Conservation (phyloP, 2,329 filamentous ascomycete species). For the Xylariaceae sp. region DNA sequence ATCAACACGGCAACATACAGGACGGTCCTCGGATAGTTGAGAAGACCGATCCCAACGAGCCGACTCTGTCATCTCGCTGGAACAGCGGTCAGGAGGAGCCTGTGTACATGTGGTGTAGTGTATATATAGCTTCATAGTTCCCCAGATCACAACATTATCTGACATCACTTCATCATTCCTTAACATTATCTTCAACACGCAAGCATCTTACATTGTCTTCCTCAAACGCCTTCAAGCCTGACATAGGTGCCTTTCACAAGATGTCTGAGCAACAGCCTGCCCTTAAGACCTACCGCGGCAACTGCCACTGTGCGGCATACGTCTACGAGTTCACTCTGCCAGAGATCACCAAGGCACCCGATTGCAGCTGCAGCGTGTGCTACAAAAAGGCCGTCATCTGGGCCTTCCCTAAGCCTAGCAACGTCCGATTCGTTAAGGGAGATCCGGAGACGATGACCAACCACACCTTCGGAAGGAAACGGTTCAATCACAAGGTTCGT, state of each 20-base stretch:
- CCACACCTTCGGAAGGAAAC: conserved; percentile 44
- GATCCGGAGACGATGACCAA: conserved; percentile 45
- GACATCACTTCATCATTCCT: too few species aligned
- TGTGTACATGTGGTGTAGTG: neutral
- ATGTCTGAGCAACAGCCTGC: conserved; percentile 32
- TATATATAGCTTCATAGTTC: too few species aligned
- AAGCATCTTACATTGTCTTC: too few species aligned
- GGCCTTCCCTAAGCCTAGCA: conserved; percentile 36
- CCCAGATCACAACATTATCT: too few species aligned
- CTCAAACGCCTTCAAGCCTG: too few species aligned
- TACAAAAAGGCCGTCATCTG: conserved; percentile 54
- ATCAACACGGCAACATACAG: too few species aligned
- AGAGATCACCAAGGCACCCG: conserved; percentile 60
- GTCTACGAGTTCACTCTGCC: conserved; percentile 59
- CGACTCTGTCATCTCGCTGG: neutral
- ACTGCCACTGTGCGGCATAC: conserved; percentile 63
- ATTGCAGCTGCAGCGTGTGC: conserved; percentile 74
- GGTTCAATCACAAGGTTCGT: conserved; percentile 50
- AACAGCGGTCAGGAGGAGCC: conserved; percentile 15
- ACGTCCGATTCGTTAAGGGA: conserved; percentile 56
- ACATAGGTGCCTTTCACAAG: too few species aligned
- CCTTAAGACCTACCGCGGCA: conserved; percentile 57
- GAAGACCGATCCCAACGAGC: conserved; percentile 25
- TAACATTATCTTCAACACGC: too few species aligned
- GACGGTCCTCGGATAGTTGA: conserved; percentile 19